A percentile compares a stretch with the other conserved stretches of the same genome.
phyloP scores from a whole-genome alignment of 345 rosid species.

The Sonneratia caseolaris region DNA sequence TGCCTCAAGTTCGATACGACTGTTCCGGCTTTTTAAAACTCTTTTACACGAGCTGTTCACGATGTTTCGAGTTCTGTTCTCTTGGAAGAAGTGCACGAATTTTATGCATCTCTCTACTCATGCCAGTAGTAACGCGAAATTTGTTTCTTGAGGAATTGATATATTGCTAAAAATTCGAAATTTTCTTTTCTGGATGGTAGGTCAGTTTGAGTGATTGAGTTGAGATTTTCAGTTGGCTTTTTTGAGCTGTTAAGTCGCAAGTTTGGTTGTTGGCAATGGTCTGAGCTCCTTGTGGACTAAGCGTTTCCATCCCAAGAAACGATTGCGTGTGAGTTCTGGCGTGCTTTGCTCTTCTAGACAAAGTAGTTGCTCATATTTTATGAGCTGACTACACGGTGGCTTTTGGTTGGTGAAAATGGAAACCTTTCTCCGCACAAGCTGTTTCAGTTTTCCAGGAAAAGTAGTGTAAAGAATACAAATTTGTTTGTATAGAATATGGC shows the following conservation, averaged over 20 bases:
- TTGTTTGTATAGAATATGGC: not conserved
- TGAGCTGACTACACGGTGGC: not conserved
- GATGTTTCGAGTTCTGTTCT: not conserved
- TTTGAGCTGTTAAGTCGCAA: not conserved
- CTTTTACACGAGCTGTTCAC: not conserved
- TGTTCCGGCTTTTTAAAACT: not conserved
- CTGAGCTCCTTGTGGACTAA: not conserved
- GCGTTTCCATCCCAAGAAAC: not conserved
- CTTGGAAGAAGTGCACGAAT: not conserved
- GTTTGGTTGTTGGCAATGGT: not conserved
- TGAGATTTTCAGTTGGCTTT: not conserved
- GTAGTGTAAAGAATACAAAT: too few relatives aligned
- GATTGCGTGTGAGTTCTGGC: not conserved
- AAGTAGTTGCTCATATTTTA: too few relatives aligned
- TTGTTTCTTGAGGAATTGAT: not conserved
- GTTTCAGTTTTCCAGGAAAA: not conserved
- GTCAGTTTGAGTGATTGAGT: not conserved
- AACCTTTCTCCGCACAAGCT: not conserved
- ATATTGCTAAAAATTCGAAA: not conserved
- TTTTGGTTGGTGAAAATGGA: not conserved
- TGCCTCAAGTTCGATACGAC: not conserved
- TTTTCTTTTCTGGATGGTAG: not conserved
- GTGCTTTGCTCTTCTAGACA: not conserved
- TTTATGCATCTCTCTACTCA: not conserved
- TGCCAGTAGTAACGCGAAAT: not conserved